Evolutionary conservation across 805 yeast genomes (phyloP), one percentile per base, ranked within the genome.

Genomic region (Candida coquimbonensis): DNA sequence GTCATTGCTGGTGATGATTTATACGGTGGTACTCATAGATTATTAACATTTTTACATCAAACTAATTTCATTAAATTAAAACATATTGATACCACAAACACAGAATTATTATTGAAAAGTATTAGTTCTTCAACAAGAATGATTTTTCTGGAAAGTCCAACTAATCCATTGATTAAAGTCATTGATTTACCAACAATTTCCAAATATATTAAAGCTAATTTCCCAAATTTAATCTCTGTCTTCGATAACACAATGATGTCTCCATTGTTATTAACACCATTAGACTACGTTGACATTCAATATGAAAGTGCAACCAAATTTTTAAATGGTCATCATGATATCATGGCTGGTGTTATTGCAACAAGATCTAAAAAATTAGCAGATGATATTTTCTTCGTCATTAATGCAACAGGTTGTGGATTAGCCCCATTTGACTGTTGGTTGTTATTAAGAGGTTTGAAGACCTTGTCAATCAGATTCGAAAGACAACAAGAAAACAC

Each of bases 211-310:
- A 93, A 87, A 60, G 62, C 66, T 38, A 70, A 74, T 37, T 83
- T 74, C 59, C 88, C 95, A 16, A 74, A 81, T 35, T 73, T 84
- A 44, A 62, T 83, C 42, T 81, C 87, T 36, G 95, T 87, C 13
- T 90, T 90, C 50, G 97, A 90, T 67, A 90, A 91, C 72, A 91
- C 97, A 48, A 90, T 90, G 98, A 84, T 90, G 95, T 82, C 96
- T 27, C 97, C 97, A 12, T 65, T 90, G 50, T 73, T 83, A 57
- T 81, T 87, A 81, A 74, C 83, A 24, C 97, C 98, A 5, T 72
- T 90, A 53, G 87, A 86, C 54, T 75, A 85, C 53, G 91, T 81
- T 35, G 97, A 90, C 61, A 86, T 90, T 47, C 96, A 87, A 47
- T 91, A 90, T 63, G 98, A 90, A 63, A 81, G 91, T 12, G 97